Conservation (phyloP, 2,329 filamentous ascomycete genomes). For the Tothia fuscella region DNA sequence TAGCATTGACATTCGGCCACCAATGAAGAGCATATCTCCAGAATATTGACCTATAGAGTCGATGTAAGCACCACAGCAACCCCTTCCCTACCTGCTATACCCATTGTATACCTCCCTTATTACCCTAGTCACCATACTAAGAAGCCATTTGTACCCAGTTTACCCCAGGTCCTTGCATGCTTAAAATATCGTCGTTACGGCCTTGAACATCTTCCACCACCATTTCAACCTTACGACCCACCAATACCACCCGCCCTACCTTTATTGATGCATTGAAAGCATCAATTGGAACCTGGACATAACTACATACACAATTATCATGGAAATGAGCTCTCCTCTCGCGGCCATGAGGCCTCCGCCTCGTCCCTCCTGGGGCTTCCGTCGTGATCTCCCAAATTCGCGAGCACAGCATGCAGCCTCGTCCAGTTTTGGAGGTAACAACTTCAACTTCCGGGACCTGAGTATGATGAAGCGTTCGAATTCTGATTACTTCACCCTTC, state of each 20-base stretch:
- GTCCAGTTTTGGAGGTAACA: slow-evolving; percentile 47
- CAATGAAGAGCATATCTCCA: slow-evolving; percentile 5
- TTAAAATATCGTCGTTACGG: slow-evolving; percentile 1
- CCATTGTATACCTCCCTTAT: too few species aligned
- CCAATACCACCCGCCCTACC: background rate
- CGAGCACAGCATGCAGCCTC: slow-evolving; percentile 40
- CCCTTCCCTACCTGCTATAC: background rate
- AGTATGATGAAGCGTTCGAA: slow-evolving; percentile 57
- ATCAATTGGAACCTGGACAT: slow-evolving; percentile 7
- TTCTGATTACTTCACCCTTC: slow-evolving; percentile 72
- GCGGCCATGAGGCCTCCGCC: slow-evolving; percentile 77
- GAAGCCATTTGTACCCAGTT: background rate
- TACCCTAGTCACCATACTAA: too few species aligned
- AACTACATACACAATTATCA: slow-evolving; percentile 27
- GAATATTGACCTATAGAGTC: background rate
- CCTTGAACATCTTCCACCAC: background rate
- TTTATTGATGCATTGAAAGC: background rate
- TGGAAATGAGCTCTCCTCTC: slow-evolving; percentile 90
- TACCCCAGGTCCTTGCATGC: background rate
- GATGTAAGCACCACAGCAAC: background rate
- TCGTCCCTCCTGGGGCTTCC: slow-evolving; percentile 49
- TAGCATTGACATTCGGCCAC: background rate
- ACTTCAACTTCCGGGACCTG: slow-evolving; percentile 65
- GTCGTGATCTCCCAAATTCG: slow-evolving; percentile 41
- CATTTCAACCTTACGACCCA: slow-evolving; percentile 4